Conservation (phyloP, 2,329 filamentous ascomycete genomes). For the Trichophyton simii region DNA sequence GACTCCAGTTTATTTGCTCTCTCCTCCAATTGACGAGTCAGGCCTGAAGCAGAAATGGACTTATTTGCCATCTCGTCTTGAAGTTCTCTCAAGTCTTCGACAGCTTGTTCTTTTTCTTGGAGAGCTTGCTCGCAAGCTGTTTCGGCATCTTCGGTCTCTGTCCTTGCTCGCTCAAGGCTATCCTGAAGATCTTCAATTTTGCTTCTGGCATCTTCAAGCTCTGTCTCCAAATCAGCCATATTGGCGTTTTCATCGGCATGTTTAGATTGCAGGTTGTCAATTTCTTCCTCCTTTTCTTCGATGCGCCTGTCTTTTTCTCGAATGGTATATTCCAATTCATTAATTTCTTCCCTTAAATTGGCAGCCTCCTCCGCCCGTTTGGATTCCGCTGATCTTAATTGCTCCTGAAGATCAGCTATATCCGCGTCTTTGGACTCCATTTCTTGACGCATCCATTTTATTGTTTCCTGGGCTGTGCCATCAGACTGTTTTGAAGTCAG, state of each 20-base stretch:
- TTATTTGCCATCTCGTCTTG: slow-evolving; percentile 70
- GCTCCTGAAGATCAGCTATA: slow-evolving; percentile 34
- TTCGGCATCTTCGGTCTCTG: slow-evolving; percentile 30
- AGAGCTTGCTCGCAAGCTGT: slow-evolving; percentile 38
- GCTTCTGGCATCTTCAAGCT: slow-evolving; percentile 35
- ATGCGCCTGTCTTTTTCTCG: slow-evolving; percentile 63
- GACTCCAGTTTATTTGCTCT: slow-evolving; percentile 53
- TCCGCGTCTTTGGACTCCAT: slow-evolving; percentile 37
- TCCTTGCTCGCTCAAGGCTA: slow-evolving; percentile 27
- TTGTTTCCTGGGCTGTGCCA: slow-evolving; percentile 53
- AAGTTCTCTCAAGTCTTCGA: slow-evolving; percentile 47
- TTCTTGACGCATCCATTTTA: slow-evolving; percentile 40
- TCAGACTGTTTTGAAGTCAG: slow-evolving; percentile 64
- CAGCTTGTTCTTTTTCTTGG: slow-evolving; percentile 39
- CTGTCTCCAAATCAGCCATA: slow-evolving; percentile 38
- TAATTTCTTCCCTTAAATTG: slow-evolving; percentile 59
- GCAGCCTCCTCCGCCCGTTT: slow-evolving; percentile 47
- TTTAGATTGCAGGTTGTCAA: slow-evolving; percentile 51
- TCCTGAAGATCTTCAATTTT: slow-evolving; percentile 35
- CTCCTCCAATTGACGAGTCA: slow-evolving; percentile 63
- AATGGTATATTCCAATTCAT: slow-evolving; percentile 62
- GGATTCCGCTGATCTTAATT: slow-evolving; percentile 45
- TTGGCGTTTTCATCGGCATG: slow-evolving; percentile 31
- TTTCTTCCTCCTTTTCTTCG: slow-evolving; percentile 61
- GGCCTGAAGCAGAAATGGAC: slow-evolving; percentile 60